phyloP scores from a whole-genome alignment of 148 eudicot species.

The Amaranthus palmeri region DNA sequence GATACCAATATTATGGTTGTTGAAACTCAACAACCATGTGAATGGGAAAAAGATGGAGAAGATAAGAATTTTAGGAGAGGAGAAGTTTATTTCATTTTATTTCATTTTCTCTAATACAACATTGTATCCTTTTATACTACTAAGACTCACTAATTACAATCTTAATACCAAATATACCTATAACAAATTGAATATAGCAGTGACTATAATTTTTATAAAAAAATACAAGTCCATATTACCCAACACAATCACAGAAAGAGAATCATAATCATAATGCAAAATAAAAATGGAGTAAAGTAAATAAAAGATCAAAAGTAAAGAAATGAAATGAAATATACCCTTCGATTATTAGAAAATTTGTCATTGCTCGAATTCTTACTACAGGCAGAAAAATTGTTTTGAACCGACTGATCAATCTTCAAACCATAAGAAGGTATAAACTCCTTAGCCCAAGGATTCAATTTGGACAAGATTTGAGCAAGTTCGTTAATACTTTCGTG shows the following conservation, averaged over 20 bases:
- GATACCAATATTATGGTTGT: too few relatives aligned
- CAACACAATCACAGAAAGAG: background rate
- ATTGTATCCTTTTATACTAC: too few relatives aligned
- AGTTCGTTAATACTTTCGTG: conserved; percentile 50
- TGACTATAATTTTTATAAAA: background rate
- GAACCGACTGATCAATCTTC: conserved; percentile 37
- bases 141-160: too few relatives aligned
- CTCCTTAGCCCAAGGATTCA: conserved; percentile 90
- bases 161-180: background rate
- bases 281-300: background rate
- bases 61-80: too few relatives aligned
- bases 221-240: background rate
- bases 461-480: conserved; percentile 58
- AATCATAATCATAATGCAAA: conserved; percentile 16
- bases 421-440: conserved; percentile 55
- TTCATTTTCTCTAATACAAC: too few relatives aligned
- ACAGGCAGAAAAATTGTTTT: conserved; percentile 28
- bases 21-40: too few relatives aligned
- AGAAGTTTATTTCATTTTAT: too few relatives aligned
- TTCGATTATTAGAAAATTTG: conserved; percentile 48
- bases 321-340: conserved; percentile 42
- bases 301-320: background rate
- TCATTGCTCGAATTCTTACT: conserved; percentile 37
- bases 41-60: too few relatives aligned
- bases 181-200: background rate